phyloP scores from a whole-genome alignment of 202 grass and related monocot genomes.

The Panicum hallii region DNA sequence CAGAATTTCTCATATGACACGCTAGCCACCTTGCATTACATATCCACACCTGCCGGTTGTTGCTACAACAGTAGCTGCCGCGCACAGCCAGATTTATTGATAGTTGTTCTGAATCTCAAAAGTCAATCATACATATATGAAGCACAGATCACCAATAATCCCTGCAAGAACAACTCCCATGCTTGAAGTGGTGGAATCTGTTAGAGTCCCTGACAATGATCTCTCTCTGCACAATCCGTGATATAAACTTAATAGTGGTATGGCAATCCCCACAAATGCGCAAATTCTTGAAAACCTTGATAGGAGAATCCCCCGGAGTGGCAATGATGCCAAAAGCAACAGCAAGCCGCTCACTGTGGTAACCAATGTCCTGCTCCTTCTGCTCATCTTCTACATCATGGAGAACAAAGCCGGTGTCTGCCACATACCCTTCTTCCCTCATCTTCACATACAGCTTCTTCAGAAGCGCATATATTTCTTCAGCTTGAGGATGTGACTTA shows the following conservation, averaged over 20 bases:
- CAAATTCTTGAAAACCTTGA: conserved; percentile 87
- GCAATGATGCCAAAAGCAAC: conserved; percentile 83
- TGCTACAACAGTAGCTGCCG: not conserved
- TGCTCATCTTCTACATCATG: conserved; percentile 88
- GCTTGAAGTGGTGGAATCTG: conserved; percentile 85
- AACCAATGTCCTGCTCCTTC: conserved; percentile 71
- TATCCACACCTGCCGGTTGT: not conserved
- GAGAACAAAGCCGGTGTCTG: conserved; percentile 72
- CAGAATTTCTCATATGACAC: not conserved
- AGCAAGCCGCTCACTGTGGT: conserved; percentile 86
- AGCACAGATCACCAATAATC: conserved; percentile 68
- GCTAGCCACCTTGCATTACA: not conserved
- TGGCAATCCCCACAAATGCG: conserved; percentile 89
- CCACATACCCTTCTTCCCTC: conserved; percentile 76
- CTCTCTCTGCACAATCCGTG: conserved; percentile 60
- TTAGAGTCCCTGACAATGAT: conserved; percentile 78
- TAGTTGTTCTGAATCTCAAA: not conserved
- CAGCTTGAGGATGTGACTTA: conserved; percentile 60
- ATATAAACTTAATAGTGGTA: conserved; percentile 69
- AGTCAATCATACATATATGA: not conserved
- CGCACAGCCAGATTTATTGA: not conserved
- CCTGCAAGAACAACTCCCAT: conserved; percentile 74
- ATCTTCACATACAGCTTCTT: conserved; percentile 56
- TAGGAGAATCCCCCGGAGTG: conserved; percentile 45
- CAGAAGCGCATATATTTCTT: conserved; percentile 57